Percentiles rank a stretch among this genome's conserved stretches.
These are phyloP conservation scores for Elaphomyces granulatus DNA, from an alignment of 495 filamentous ascomycete species.

Conservation along the genomic window DNA sequence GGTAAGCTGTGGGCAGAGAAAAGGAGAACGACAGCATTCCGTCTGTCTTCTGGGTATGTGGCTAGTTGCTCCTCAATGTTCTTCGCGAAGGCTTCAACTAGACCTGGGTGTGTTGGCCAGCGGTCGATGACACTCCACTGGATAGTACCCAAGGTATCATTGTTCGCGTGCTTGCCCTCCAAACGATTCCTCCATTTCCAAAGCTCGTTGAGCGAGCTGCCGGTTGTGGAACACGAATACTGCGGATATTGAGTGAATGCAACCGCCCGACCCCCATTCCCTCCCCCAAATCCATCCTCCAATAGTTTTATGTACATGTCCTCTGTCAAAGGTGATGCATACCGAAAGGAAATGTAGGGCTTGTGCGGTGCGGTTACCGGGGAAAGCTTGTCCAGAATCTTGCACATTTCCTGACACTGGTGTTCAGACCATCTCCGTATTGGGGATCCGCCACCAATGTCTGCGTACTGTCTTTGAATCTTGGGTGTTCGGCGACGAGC, in stretches of 20 bases:
- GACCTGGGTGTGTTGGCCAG: constrained; percentile 82
- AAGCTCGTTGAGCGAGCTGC: constrained; percentile 87
- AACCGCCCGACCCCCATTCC: constrained; percentile 77
- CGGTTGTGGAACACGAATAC: constrained; percentile 97
- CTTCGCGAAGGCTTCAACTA: constrained; percentile 80
- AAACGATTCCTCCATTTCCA: constrained; percentile 91
- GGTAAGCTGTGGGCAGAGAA: constrained; percentile 95
- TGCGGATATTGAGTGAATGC: constrained; percentile 99
- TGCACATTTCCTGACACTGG: constrained; percentile 89
- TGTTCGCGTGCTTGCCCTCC: constrained; percentile 53
- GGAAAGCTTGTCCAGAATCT: constrained; percentile 75
- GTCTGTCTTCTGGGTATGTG: constrained; percentile 66
- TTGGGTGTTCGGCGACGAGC: constrained; percentile 79
- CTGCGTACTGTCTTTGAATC: constrained; percentile 87
- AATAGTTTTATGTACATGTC: constrained; percentile 73
- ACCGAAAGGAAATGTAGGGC: constrained; percentile 97
- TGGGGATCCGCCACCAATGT: constrained; percentile 90
- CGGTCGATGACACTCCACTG: constrained; percentile 97
- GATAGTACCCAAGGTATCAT: constrained; percentile 49
- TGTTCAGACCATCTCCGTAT: constrained; percentile 97
- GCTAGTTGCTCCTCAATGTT: constrained; percentile 75
- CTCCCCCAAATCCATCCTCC: constrained; percentile 76
- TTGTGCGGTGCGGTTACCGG: constrained; percentile 94
- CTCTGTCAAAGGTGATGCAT: constrained; percentile 87
- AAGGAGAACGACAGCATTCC: constrained; percentile 67